Conservation (phyloP, 306 rosid species). For the Hippophae tibetana region DNA sequence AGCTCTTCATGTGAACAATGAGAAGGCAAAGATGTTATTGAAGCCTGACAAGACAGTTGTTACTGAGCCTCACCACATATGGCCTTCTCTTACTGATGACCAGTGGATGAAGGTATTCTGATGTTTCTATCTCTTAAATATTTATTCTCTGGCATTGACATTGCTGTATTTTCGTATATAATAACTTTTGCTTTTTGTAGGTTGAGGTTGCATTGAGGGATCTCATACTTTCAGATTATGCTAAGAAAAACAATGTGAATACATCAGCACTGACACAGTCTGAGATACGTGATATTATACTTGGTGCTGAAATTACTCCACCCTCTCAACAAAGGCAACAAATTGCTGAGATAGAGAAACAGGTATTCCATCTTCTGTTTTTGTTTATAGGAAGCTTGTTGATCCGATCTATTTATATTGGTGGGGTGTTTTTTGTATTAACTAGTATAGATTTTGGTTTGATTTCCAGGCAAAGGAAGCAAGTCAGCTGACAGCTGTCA, state of each 20-base stretch:
- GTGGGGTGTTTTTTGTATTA: not conserved
- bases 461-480: slow-evolving; percentile 70
- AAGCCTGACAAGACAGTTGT: slow-evolving; percentile 91
- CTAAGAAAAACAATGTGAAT: slow-evolving; percentile 97
- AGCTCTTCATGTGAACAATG: slow-evolving; percentile 95
- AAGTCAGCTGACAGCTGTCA: slow-evolving; percentile 88
- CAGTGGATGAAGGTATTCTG: slow-evolving; percentile 95
- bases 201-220: slow-evolving; percentile 99
- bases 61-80: slow-evolving; percentile 96
- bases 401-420: not conserved
- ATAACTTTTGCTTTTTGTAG: slow-evolving; percentile 32
- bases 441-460: slow-evolving; percentile 8
- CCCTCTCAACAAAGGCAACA: slow-evolving; percentile 99
- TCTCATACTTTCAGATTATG: slow-evolving; percentile 94
- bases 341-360: slow-evolving; percentile 98
- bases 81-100: slow-evolving; percentile 97
- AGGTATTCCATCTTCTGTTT: slow-evolving; percentile 33
- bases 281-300: slow-evolving; percentile 97
- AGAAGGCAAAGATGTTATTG: slow-evolving; percentile 94
- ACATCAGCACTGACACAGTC: slow-evolving; percentile 95
- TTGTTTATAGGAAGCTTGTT: not conserved
- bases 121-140: not conserved
- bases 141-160: not conserved
- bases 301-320: slow-evolving; percentile 98
- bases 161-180: not conserved